These are phyloP conservation scores for Komagataella phaffii DNA, from an alignment of 805 yeast species.

Conservation along the genomic window DNA sequence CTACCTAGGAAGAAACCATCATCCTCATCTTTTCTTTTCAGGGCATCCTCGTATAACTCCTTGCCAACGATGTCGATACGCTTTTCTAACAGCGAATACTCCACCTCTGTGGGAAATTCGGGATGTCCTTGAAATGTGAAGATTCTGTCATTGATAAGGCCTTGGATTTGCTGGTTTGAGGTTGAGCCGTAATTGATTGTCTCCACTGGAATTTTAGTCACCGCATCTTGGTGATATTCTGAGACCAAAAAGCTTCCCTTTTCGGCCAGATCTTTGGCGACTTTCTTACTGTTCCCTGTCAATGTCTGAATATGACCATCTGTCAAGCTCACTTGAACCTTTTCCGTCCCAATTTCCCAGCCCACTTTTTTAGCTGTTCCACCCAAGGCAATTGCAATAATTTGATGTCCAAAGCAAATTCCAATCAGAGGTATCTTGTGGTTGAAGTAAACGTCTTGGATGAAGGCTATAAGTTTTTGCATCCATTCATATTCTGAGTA, in stretches of 20 bases:
- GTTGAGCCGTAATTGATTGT: constrained; percentile 37
- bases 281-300: neutral
- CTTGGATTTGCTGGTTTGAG: constrained; percentile 33
- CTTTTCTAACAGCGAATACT: neutral
- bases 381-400: constrained; percentile 55
- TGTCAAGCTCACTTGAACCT: constrained; percentile 31
- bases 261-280: constrained; percentile 7
- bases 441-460: constrained; percentile 8
- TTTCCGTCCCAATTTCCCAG: constrained; percentile 59
- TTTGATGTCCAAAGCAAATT: constrained; percentile 83
- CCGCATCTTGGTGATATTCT: constrained; percentile 50
- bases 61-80: neutral
- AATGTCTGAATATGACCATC: constrained; percentile 12
- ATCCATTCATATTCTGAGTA: constrained; percentile 31
- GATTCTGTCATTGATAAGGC: constrained; percentile 39
- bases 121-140: constrained; percentile 87
- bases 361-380: constrained; percentile 51
- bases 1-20: neutral
- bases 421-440: constrained; percentile 42
- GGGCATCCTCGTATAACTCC: neutral
- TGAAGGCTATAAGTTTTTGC: constrained; percentile 20
- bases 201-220: constrained; percentile 26
- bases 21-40: neutral
- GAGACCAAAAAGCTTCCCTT: constrained; percentile 21
- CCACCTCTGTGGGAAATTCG: constrained; percentile 37